Evolutionary conservation across 2,329 filamentous ascomycete species (phyloP), one percentile per base, ranked within the genome.

Genomic region (Ophiocordyceps camponoti-rufipedis): DNA sequence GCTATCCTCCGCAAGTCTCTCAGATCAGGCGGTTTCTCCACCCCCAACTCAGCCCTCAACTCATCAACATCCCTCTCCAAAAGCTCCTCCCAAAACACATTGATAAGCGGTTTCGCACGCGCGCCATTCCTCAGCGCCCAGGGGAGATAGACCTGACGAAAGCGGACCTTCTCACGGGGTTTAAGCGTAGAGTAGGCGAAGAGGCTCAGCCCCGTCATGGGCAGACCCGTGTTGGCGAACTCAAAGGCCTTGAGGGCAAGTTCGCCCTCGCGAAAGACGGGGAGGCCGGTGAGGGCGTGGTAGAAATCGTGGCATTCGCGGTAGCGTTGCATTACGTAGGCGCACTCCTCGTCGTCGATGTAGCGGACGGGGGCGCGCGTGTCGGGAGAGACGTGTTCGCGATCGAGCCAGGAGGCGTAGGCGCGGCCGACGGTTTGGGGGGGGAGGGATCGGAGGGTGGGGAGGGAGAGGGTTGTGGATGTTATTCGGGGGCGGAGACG

Each of bases 241-340:
- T 98, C 91, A 53, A 98, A 94, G 0, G 88, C 87, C 66, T 98
- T 98, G 53, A 98, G 73, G n/a, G 89, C 91, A 12, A 98, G 75
- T 68, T 98, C 91, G 28, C 91, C 91, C 67, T 98, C 91, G n/a
- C 87, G 75, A 50, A 94, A 82, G 40, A 93, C 77, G 0, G 91
- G 91, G 43, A 98, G 65, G 0, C 89, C 89, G 0, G 88, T 94
- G 45, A 98, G 70, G 0, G 91, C 89, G 62, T 98, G 91, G 66
- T 93, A 95, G 64, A 98, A 95, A 61, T 98, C 91, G 62, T 98
- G 91, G 53, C 84, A 94, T 64, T 98, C 91, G 50, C 91, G 80
- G 63, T 98, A 98, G 45, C 91, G 78, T 68, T 96, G 91, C 84
- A 98, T 93, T 16, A 96, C 91, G 66, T 96, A 98, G 33, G 91